phyloP scores from a whole-genome alignment of 768 basidiomycete species.

The Boletus sp. region DNA sequence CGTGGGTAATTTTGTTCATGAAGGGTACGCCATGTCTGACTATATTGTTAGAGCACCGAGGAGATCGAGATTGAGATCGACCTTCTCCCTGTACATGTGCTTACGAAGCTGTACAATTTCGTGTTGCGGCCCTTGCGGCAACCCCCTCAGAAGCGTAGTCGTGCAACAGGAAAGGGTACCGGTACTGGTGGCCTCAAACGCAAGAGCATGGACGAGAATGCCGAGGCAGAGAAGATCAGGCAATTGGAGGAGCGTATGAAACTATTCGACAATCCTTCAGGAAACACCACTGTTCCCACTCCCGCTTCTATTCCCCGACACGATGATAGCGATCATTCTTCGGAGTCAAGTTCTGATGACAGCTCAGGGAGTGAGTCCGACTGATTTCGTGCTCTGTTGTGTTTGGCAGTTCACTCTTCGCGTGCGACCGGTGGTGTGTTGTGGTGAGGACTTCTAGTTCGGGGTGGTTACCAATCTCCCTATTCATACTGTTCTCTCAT shows the following conservation, averaged over 20 bases:
- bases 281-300: slow-evolving; percentile 32
- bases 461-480: slow-evolving; percentile 13
- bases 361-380: slow-evolving; percentile 85
- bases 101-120: slow-evolving; percentile 93
- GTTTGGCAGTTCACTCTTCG: slow-evolving; percentile 14
- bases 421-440: slow-evolving; percentile 11
- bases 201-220: slow-evolving; percentile 96
- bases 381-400: slow-evolving; percentile 36
- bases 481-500: slow-evolving; percentile 27
- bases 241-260: slow-evolving; percentile 85
- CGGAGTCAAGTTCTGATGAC: slow-evolving; percentile 76
- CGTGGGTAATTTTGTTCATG: slow-evolving; percentile 48
- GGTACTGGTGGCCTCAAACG: slow-evolving; percentile 89
- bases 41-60: slow-evolving; percentile 70
- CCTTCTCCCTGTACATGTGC: slow-evolving; percentile 75
- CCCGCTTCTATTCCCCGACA: slow-evolving; percentile 34
- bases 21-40: slow-evolving; percentile 11
- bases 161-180: slow-evolving; percentile 66
- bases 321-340: slow-evolving; percentile 68
- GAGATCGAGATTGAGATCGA: slow-evolving; percentile 99
- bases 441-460: slow-evolving; percentile 25
- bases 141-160: slow-evolving; percentile 60
- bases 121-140: slow-evolving; percentile 79
- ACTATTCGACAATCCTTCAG: slow-evolving; percentile 67
- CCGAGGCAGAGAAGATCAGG: slow-evolving; percentile 93